Evolutionary conservation across 176 grass and related monocot genomes (phyloP).

Genomic region (Chrysopogon serrulatus): DNA sequence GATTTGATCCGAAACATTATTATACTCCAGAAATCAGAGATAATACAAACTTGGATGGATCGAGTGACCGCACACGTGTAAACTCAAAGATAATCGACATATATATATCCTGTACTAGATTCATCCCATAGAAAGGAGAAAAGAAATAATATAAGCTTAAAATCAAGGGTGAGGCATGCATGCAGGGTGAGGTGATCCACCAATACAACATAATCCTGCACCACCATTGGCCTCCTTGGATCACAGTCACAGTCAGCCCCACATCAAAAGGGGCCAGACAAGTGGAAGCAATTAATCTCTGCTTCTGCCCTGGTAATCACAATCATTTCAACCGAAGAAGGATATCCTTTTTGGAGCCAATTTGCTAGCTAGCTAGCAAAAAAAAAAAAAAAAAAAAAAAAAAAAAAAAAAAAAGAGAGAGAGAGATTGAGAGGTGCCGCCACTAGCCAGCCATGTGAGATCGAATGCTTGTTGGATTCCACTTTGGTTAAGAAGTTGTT

Average conservation of each 20-base stretch:
- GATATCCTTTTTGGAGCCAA: conserved; percentile 15
- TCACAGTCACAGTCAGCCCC: conserved; percentile 39
- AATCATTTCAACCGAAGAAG: background rate
- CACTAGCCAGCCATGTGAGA: conserved; percentile 5
- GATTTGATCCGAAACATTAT: background rate
- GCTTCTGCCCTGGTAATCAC: conserved; percentile 13
- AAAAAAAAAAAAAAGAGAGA: too few species aligned
- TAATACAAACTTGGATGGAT: background rate
- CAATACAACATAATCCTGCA: background rate
- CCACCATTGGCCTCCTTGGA: conserved; percentile 29
- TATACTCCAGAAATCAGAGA: background rate
- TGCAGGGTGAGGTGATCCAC: background rate
- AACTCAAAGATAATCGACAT: background rate
- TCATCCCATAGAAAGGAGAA: background rate
- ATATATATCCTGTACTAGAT: background rate
- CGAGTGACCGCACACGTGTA: background rate
- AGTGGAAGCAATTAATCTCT: too few species aligned
- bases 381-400: too few species aligned
- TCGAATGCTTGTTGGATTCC: conserved; percentile 16
- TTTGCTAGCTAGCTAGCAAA: background rate
- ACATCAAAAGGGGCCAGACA: background rate
- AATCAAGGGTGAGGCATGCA: background rate
- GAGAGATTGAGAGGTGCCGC: background rate
- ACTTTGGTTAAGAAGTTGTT: conserved; percentile 14
- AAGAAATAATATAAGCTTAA: background rate